Evolutionary conservation across 306 rosid genomes (phyloP).

Genomic region (Glycine soja): DNA sequence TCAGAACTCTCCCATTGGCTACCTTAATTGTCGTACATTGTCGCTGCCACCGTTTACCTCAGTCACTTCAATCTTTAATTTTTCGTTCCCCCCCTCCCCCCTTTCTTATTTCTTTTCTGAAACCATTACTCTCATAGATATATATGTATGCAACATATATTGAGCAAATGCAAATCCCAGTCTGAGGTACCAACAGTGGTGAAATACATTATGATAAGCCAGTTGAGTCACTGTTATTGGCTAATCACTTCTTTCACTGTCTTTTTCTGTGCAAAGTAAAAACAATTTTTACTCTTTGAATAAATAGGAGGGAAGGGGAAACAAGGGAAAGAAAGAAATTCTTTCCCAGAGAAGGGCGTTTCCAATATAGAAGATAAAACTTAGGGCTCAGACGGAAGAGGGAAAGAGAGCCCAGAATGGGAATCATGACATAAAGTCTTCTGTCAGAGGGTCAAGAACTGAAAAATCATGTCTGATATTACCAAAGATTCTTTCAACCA

Average conservation of each 20-base stretch:
- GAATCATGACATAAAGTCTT: slow-evolving; percentile 70
- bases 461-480: slow-evolving; percentile 81
- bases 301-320: slow-evolving; percentile 29
- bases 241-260: slow-evolving; percentile 53
- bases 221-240: slow-evolving; percentile 51
- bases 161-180: slow-evolving; percentile 56
- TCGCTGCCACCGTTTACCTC: slow-evolving; percentile 52
- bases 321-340: slow-evolving; percentile 26
- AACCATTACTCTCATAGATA: slow-evolving; percentile 57
- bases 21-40: slow-evolving; percentile 52
- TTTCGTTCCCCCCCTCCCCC: slow-evolving; percentile 31
- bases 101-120: background rate
- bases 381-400: slow-evolving; percentile 60
- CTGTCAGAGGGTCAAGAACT: slow-evolving; percentile 76
- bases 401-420: slow-evolving; percentile 50
- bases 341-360: slow-evolving; percentile 37
- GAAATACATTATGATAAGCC: slow-evolving; percentile 53
- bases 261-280: slow-evolving; percentile 40
- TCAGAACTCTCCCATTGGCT: slow-evolving; percentile 75
- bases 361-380: slow-evolving; percentile 45
- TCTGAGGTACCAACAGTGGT: slow-evolving; percentile 51
- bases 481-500: slow-evolving; percentile 74
- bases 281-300: slow-evolving; percentile 44
- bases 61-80: slow-evolving; percentile 49
- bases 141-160: slow-evolving; percentile 63